Evolutionary conservation across 1,139 yeast species (phyloP), one percentile per base, ranked within the genome.

Genomic region (Candida tunisiensis): DNA sequence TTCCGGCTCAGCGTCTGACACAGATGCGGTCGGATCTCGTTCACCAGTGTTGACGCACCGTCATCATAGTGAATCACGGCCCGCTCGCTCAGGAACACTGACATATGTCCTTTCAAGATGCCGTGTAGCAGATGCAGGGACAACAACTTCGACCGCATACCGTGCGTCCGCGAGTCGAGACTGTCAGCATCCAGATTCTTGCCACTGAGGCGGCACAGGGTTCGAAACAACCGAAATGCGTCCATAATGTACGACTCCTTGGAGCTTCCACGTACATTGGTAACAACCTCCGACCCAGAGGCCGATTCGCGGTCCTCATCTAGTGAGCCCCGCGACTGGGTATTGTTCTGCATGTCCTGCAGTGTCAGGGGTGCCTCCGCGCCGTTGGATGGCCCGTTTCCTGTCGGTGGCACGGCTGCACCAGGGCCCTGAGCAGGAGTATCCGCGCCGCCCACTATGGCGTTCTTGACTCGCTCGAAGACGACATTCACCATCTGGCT

Each of bases 181-280:
- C 44, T 47, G 17, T 77, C 83, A 16, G 73, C 62, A 33, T 82
- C 95, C 32, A 73, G 52, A 17, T 74, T 65, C 47, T 88, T 88
- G 27, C 80, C 80, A 2, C 95, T 79, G 14, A 91, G 63, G 46
- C 82, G 82, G 49, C 95, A 80, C 85, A 91, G 78, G 1, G 95
- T 85, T 45, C 99, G 66, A 50, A 88, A 83, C 5, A 91, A 69
- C 38, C 88, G 62, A 44, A 85, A 88, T 0, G 96, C 96, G 47
- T 91, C 99, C 42, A 82, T 85, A 10, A 80, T 73, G 3, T n/a
- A n/a, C n/a, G n/a, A n/a, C n/a, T n/a, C n/a, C n/a, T n/a, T n/a
- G n/a, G n/a, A n/a, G n/a, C n/a, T n/a, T n/a, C n/a, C n/a, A n/a
- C n/a, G n/a, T n/a, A n/a, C n/a, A n/a, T n/a, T n/a, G n/a, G n/a